phyloP scores from a whole-genome alignment of 208 protist species.

The Leishmania amazonensis region DNA sequence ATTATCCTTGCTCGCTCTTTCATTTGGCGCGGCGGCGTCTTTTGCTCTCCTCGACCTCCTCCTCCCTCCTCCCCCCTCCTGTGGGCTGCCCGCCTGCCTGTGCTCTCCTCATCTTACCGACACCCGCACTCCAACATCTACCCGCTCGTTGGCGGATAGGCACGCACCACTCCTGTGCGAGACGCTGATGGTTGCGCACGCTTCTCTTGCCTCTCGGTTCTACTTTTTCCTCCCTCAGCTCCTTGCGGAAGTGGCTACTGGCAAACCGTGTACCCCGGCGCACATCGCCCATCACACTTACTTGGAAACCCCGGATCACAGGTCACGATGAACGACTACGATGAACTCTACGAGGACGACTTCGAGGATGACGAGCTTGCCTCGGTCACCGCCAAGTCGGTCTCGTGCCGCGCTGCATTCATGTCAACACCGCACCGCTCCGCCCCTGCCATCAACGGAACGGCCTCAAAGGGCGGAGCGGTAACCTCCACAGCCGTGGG shows the following conservation, averaged over 20 bases:
- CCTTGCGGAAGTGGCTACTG: not conserved
- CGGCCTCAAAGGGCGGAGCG: not conserved
- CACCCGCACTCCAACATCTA: not conserved
- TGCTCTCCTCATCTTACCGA: not conserved
- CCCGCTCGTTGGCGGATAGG: not conserved
- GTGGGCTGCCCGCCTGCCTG: not conserved
- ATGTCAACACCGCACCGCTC: not conserved
- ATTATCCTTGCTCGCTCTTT: too few species aligned
- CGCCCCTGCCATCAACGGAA: not conserved
- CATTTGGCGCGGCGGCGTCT: not conserved
- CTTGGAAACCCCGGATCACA: not conserved
- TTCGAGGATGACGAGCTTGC: constrained; percentile 23
- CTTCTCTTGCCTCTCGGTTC: not conserved
- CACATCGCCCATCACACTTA: not conserved
- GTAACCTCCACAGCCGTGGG: constrained; percentile 1
- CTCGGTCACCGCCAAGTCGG: not conserved
- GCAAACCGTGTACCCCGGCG: not conserved
- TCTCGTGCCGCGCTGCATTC: not conserved
- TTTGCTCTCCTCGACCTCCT: not conserved
- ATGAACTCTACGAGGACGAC: constrained; percentile 23
- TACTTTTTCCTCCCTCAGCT: not conserved
- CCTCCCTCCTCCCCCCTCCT: not conserved
- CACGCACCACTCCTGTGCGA: not conserved
- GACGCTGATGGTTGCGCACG: not conserved
- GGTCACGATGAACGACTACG: constrained; percentile 16